phyloP scores from a whole-genome alignment of 78 protist genomes.

The Cavenderia fasciculata region DNA sequence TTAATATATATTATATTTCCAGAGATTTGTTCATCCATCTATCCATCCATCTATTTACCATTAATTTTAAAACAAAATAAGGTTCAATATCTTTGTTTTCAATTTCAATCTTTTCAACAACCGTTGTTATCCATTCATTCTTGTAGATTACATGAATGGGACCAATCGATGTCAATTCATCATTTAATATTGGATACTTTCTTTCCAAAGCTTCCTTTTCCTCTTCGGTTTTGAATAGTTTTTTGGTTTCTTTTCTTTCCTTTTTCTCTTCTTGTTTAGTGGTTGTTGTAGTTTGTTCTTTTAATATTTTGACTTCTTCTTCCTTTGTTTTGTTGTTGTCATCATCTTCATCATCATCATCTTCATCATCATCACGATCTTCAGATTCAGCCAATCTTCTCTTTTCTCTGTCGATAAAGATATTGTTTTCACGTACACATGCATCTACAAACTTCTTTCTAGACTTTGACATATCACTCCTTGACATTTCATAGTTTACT shows the following conservation, averaged over 20 bases:
- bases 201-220: slow-evolving; percentile 17
- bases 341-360: not conserved
- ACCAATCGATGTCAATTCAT: slow-evolving; percentile 48
- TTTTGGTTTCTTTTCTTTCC: slow-evolving; percentile 37
- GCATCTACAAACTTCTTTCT: not conserved
- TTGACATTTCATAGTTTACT: not conserved
- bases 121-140: slow-evolving; percentile 64
- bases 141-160: slow-evolving; percentile 58
- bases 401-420: not conserved
- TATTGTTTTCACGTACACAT: not conserved
- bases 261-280: not conserved
- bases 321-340: not conserved
- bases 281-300: not conserved
- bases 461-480: not conserved
- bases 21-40: not conserved
- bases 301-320: slow-evolving; percentile 14
- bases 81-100: slow-evolving; percentile 62
- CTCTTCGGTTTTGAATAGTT: slow-evolving; percentile 28
- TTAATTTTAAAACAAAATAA: slow-evolving; percentile 35
- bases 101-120: slow-evolving; percentile 55
- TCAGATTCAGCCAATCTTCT: no score
- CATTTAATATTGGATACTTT: slow-evolving; percentile 36
- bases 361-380: no score
- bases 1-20: not conserved
- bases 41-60: slow-evolving; percentile 1